These are phyloP conservation scores for Nematocida sp. DNA, from an alignment of 371 early-diverging fungal species.

Conservation along the genomic window DNA sequence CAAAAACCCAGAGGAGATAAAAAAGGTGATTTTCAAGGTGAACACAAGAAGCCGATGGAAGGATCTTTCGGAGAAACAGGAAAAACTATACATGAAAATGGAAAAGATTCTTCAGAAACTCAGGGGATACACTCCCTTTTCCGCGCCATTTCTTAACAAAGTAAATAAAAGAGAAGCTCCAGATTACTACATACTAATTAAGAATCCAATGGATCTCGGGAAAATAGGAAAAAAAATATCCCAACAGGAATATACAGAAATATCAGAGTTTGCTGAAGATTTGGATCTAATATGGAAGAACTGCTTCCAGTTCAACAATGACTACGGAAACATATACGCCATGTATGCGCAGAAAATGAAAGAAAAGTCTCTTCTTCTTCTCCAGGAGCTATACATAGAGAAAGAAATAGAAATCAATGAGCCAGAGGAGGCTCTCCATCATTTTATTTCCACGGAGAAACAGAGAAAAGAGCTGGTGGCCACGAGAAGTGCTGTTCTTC, in stretches of 20 bases:
- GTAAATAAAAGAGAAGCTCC: constrained; percentile 86
- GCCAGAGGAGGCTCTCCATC: constrained; percentile 1
- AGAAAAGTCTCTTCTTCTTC: constrained; percentile 31
- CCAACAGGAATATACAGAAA: constrained; percentile 70
- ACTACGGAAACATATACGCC: constrained; percentile 50
- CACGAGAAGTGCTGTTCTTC: constrained; percentile 28
- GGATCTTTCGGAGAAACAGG: constrained; percentile 48
- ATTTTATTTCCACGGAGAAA: constrained; percentile 27
- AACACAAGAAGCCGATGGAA: constrained; percentile 51
- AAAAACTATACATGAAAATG: constrained; percentile 51
- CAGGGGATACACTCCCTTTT: constrained; percentile 59
- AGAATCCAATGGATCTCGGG: constrained; percentile 84
- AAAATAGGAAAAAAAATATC: constrained; percentile 73
- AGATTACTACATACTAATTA: constrained; percentile 82
- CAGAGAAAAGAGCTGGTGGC: constrained; percentile 34
- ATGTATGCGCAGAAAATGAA: constrained; percentile 56
- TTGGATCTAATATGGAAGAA: constrained; percentile 63
- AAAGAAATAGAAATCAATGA: constrained; percentile 35
- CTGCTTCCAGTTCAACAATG: constrained; percentile 62
- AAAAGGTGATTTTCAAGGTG: constrained; percentile 22
- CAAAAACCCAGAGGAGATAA: constrained; percentile 1
- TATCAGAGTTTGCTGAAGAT: constrained; percentile 76
- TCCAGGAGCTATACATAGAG: constrained; percentile 47
- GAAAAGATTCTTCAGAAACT: constrained; percentile 60
- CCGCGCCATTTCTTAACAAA: constrained; percentile 78